Evolutionary conservation across 306 rosid genomes (phyloP).

Genomic region (Pyrus pyrifolia): DNA sequence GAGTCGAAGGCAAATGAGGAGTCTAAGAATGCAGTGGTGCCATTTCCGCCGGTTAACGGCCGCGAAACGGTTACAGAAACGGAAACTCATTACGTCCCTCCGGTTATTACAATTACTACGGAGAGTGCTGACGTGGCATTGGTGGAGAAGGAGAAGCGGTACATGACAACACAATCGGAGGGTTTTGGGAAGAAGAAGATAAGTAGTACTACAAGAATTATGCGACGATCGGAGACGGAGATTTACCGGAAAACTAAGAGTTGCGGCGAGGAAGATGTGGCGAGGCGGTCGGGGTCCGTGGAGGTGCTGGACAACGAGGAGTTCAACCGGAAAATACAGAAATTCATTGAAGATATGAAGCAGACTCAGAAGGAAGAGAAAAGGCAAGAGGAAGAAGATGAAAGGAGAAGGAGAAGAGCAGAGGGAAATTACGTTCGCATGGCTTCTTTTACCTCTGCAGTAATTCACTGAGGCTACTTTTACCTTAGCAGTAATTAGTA

Average conservation of each 20-base stretch:
- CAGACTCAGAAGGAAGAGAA: neutral
- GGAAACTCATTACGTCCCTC: neutral
- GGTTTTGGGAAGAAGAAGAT: constrained; percentile 7
- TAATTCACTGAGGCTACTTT: neutral
- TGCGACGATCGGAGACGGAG: constrained; percentile 28
- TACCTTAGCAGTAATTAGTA: neutral
- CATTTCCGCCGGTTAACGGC: neutral
- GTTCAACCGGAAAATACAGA: constrained; percentile 42
- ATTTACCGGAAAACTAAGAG: neutral
- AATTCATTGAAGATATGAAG: neutral
- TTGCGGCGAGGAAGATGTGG: constrained; percentile 15
- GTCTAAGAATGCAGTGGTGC: constrained; percentile 2
- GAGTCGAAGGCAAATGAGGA: neutral
- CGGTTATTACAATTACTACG: neutral
- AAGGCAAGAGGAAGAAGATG: neutral
- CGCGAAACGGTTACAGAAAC: neutral
- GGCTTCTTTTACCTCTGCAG: neutral
- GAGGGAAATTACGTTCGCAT: neutral
- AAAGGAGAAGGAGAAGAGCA: neutral
- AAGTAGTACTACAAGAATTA: neutral
- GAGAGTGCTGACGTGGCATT: constrained; percentile 8
- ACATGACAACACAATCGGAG: constrained; percentile 52
- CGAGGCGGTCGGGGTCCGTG: constrained; percentile 13
- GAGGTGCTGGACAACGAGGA: constrained; percentile 58
- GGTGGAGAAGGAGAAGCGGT: constrained; percentile 27